These are phyloP conservation scores for Suillus luteus DNA, from an alignment of 768 basidiomycete genomes.

Conservation along the genomic window DNA sequence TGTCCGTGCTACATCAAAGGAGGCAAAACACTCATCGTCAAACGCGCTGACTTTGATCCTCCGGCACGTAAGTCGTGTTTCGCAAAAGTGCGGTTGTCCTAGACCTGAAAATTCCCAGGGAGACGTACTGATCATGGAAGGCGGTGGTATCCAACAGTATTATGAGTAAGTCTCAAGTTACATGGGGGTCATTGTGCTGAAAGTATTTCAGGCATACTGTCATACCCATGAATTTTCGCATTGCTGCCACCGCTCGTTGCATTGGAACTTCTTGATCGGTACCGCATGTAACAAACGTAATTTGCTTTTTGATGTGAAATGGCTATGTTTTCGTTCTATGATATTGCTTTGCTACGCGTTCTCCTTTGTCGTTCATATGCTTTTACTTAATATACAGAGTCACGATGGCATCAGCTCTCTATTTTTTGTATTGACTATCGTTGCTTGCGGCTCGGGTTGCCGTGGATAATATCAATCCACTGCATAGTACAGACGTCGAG, in stretches of 20 bases:
- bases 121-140: slow-evolving; percentile 79
- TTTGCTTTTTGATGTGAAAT: slow-evolving; percentile 3
- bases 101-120: slow-evolving; percentile 47
- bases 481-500: no score
- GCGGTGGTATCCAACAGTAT: slow-evolving; percentile 60
- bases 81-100: background rate
- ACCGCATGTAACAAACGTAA: no score
- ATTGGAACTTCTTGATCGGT: slow-evolving; percentile 44
- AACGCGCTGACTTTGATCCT: slow-evolving; percentile 58
- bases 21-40: slow-evolving; percentile 25
- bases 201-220: slow-evolving; percentile 64
- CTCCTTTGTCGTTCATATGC: background rate
- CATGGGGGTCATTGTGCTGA: slow-evolving; percentile 16
- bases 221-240: slow-evolving; percentile 70
- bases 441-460: no score
- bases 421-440: no score
- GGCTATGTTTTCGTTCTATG: background rate
- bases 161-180: slow-evolving; percentile 58
- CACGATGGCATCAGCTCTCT: no score
- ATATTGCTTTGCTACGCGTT: background rate
- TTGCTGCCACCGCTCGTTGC: slow-evolving; percentile 76
- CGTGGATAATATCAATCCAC: no score
- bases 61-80: slow-evolving; percentile 55
- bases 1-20: slow-evolving; percentile 40
- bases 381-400: background rate